Evolutionary conservation across 176 grass and related monocot species (phyloP).

Genomic region (Ensete glaucum): DNA sequence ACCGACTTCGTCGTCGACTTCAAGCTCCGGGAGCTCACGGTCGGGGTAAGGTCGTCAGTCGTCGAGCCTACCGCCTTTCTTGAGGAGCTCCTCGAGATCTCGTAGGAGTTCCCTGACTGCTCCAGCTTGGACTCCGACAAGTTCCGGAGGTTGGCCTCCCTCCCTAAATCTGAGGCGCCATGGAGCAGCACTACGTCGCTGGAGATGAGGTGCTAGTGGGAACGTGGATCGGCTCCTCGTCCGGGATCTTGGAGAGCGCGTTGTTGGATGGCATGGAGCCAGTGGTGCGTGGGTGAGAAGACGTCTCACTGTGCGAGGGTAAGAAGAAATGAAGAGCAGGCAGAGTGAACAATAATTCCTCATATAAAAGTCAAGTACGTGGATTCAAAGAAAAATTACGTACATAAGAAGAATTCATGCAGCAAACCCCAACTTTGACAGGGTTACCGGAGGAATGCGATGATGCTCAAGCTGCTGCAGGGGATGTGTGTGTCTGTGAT

Average conservation of each 20-base stretch:
- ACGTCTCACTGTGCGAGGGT: background rate
- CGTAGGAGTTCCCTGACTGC: conserved; percentile 78
- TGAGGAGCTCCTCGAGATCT: conserved; percentile 76
- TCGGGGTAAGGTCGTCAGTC: conserved; percentile 37
- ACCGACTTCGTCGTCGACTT: conserved; percentile 85
- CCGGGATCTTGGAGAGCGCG: background rate
- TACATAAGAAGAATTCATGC: too few species aligned
- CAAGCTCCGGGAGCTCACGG: conserved; percentile 72
- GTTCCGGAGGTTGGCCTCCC: conserved; percentile 63
- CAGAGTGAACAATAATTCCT: too few species aligned
- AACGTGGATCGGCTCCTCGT: conserved; percentile 46
- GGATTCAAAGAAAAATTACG: too few species aligned
- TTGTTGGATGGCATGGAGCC: conserved; percentile 40
- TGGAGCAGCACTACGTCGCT: too few species aligned
- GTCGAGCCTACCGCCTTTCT: conserved; percentile 25
- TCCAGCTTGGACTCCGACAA: conserved; percentile 90
- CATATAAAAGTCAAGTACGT: too few species aligned
- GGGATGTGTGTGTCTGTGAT: too few species aligned
- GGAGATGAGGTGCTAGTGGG: conserved; percentile 32
- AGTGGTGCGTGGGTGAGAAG: conserved; percentile 63
- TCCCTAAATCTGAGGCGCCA: conserved; percentile 35
- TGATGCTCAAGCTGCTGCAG: too few species aligned
- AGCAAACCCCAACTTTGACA: too few species aligned
- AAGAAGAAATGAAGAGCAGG: too few species aligned
- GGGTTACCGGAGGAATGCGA: too few species aligned